Conservation (phyloP, 805 yeast genomes). For the Kodamaea sagamina region DNA sequence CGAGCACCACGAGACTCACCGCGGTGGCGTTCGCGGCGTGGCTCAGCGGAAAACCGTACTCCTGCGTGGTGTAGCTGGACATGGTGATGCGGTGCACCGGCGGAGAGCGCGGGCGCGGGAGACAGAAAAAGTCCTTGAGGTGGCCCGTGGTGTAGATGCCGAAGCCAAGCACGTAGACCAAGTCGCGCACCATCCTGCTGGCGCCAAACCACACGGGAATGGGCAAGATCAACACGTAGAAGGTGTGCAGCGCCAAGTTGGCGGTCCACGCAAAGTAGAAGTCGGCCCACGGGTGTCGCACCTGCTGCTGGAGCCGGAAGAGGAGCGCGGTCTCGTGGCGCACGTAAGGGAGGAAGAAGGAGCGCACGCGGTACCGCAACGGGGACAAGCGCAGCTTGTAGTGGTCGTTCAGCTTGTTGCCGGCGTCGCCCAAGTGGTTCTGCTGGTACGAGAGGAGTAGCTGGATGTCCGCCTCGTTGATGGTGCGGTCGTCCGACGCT, state of each 20-base stretch:
- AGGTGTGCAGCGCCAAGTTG: slow-evolving; percentile 88
- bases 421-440: slow-evolving; percentile 57
- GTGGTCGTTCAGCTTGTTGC: slow-evolving; percentile 66
- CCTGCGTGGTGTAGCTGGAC: slow-evolving; percentile 87
- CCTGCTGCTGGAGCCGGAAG: slow-evolving; percentile 52
- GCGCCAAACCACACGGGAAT: slow-evolving; percentile 81
- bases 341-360: slow-evolving; percentile 54
- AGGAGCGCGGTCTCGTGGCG: slow-evolving; percentile 65
- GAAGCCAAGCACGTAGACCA: slow-evolving; percentile 59
- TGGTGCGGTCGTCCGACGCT: slow-evolving; percentile 10
- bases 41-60: slow-evolving; percentile 92
- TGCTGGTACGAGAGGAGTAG: slow-evolving; percentile 15
- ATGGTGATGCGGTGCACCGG: slow-evolving; percentile 88
- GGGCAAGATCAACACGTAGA: slow-evolving; percentile 88
- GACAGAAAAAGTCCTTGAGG: slow-evolving; percentile 79
- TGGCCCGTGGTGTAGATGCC: slow-evolving; percentile 74
- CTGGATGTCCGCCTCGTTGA: slow-evolving; percentile 17
- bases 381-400: slow-evolving; percentile 62
- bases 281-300: slow-evolving; percentile 58
- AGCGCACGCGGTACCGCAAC: slow-evolving; percentile 55
- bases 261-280: slow-evolving; percentile 85
- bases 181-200: slow-evolving; percentile 57
- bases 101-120: slow-evolving; percentile 92
- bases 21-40: slow-evolving; percentile 95
- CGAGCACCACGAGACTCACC: slow-evolving; percentile 55